These are phyloP conservation scores for Helminthosporium solani DNA, from an alignment of 2,329 filamentous ascomycete genomes.

Conservation along the genomic window DNA sequence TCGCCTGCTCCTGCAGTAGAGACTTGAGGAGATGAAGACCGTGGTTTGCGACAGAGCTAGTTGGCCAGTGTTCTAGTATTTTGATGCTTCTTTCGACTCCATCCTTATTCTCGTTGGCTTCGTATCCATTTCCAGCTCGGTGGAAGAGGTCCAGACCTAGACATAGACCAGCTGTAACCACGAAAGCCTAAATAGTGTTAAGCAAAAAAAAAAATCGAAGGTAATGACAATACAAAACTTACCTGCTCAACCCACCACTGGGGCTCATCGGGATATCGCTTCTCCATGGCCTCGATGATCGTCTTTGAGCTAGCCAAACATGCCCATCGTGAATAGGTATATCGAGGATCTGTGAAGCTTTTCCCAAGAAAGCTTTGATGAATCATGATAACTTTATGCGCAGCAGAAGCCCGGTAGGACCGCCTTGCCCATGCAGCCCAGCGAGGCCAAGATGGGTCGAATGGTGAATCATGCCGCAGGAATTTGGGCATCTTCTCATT, in stretches of 20 bases:
- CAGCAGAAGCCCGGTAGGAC: conserved; percentile 41
- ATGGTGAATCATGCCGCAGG: conserved; percentile 33
- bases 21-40: conserved; percentile 42
- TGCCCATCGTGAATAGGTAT: conserved; percentile 46
- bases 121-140: conserved; percentile 19
- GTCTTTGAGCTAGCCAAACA: conserved; percentile 45
- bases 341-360: conserved; percentile 47
- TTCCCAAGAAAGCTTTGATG: conserved; percentile 46
- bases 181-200: conserved; percentile 19
- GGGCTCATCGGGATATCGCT: conserved; percentile 41
- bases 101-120: conserved; percentile 25
- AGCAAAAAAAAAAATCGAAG: background rate
- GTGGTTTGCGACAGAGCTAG: conserved; percentile 44
- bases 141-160: conserved; percentile 33
- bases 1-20: conserved; percentile 33
- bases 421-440: conserved; percentile 46
- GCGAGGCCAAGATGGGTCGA: conserved; percentile 42
- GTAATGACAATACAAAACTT: background rate
- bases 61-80: conserved; percentile 34
- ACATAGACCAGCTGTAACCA: conserved; percentile 33
- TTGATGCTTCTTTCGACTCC: conserved; percentile 37
- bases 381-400: conserved; percentile 51
- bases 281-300: conserved; percentile 43
- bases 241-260: conserved; percentile 46
- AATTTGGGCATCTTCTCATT: conserved; percentile 39